These are phyloP conservation scores for Rhodomyrtus tomentosa DNA, from an alignment of 345 rosid species.

Conservation along the genomic window DNA sequence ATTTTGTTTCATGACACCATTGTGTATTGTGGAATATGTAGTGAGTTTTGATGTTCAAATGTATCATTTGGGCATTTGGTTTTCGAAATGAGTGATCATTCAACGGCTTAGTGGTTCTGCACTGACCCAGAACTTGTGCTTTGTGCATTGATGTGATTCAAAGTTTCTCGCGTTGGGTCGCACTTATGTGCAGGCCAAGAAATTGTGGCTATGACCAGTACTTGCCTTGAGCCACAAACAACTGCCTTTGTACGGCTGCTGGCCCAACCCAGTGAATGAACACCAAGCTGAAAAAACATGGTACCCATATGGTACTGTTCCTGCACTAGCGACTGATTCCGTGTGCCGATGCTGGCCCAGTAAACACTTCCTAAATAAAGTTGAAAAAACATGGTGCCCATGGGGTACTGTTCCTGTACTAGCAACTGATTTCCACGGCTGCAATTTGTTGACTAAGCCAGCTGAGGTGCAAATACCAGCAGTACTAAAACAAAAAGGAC, in stretches of 20 bases:
- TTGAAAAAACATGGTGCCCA: not conserved
- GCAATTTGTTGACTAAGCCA: not conserved
- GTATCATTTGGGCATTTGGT: not conserved
- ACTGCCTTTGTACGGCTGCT: not conserved
- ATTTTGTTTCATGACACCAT: not conserved
- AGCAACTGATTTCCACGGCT: not conserved
- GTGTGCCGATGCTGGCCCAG: not conserved
- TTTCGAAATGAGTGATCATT: not conserved
- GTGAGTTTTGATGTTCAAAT: not conserved
- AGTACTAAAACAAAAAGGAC: not conserved
- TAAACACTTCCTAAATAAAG: not conserved
- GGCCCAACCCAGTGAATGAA: not conserved
- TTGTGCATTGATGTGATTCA: not conserved
- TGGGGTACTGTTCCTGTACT: not conserved
- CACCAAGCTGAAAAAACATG: not conserved
- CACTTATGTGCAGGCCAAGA: not conserved
- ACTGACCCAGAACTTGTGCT: not conserved
- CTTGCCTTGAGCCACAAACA: not conserved
- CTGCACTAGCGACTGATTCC: not conserved
- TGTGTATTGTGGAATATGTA: not conserved
- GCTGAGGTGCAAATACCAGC: not conserved
- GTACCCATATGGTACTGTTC: not conserved
- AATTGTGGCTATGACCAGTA: not conserved
- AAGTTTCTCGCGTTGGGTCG: not conserved
- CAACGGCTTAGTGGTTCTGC: not conserved